Evolutionary conservation across 768 basidiomycete species (phyloP).

Genomic region (Inosperma sp.): DNA sequence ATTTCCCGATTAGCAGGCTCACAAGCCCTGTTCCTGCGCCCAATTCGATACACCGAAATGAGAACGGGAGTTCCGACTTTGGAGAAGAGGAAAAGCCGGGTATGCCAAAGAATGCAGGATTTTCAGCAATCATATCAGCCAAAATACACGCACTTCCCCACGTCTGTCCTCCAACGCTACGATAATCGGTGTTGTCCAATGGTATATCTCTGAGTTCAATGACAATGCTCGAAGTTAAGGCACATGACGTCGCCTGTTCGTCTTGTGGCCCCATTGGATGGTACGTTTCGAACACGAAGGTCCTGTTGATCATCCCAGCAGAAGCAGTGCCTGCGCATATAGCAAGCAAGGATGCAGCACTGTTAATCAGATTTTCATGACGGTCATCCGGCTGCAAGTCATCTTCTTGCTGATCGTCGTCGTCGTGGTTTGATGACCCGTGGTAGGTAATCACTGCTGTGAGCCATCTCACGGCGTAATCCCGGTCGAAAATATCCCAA

Average conservation of each 20-base stretch:
- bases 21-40: conserved; percentile 85
- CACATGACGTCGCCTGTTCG: neutral
- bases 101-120: conserved; percentile 48
- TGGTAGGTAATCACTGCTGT: conserved; percentile 52
- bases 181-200: conserved; percentile 63
- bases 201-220: conserved; percentile 63
- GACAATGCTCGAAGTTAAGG: neutral
- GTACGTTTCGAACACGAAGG: conserved; percentile 41
- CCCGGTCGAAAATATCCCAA: conserved; percentile 62
- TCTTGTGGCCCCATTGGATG: conserved; percentile 8
- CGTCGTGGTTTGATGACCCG: conserved; percentile 19
- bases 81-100: neutral
- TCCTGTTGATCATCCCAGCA: conserved; percentile 53
- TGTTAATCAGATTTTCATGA: conserved; percentile 41
- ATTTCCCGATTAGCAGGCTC: conserved; percentile 52
- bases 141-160: conserved; percentile 86
- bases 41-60: conserved; percentile 62
- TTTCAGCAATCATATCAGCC: conserved; percentile 63
- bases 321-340: conserved; percentile 59
- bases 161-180: conserved; percentile 78
- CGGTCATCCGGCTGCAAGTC: neutral
- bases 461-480: conserved; percentile 70
- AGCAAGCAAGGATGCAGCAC: conserved; percentile 60
- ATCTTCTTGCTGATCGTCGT: conserved; percentile 8
- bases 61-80: neutral